phyloP scores from a whole-genome alignment of 345 rosid genomes.

The Theobroma cacao region DNA sequence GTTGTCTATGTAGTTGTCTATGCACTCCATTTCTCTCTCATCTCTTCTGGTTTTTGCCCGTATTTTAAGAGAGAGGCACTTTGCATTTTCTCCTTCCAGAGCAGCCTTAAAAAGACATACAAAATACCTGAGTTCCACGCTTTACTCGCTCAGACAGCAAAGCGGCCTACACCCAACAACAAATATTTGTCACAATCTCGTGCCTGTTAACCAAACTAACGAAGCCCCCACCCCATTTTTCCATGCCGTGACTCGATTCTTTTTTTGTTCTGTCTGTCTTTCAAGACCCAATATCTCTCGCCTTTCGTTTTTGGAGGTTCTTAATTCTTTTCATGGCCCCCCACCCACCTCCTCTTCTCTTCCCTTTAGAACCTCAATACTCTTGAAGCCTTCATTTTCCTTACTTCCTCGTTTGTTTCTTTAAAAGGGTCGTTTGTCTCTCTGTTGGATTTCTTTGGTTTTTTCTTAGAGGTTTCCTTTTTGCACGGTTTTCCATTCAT shows the following conservation, averaged over 20 bases:
- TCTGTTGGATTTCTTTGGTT: slow-evolving; percentile 12
- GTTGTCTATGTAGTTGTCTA: not conserved
- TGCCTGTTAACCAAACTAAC: slow-evolving; percentile 7
- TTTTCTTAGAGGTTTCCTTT: not conserved
- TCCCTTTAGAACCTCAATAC: not conserved
- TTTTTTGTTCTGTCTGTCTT: not conserved
- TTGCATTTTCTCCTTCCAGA: not conserved
- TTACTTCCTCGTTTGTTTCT: not conserved
- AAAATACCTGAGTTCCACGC: not conserved
- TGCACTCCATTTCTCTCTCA: too few relatives aligned
- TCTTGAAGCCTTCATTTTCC: not conserved
- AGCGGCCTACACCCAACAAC: not conserved
- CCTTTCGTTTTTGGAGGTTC: not conserved
- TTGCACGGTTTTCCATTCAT: slow-evolving; percentile 11
- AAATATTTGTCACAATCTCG: not conserved
- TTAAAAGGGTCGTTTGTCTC: not conserved
- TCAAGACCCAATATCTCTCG: not conserved
- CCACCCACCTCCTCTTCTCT: slow-evolving; percentile 19
- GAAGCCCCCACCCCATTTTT: slow-evolving; percentile 13
- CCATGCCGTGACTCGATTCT: slow-evolving; percentile 2
- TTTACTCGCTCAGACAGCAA: slow-evolving; percentile 24
- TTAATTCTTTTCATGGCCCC: slow-evolving; percentile 19
- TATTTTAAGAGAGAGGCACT: slow-evolving; percentile 14
- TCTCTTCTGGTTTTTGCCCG: not conserved
- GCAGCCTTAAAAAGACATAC: not conserved